phyloP scores from a whole-genome alignment of 2,329 filamentous ascomycete species.

The Neonectria sp. region DNA sequence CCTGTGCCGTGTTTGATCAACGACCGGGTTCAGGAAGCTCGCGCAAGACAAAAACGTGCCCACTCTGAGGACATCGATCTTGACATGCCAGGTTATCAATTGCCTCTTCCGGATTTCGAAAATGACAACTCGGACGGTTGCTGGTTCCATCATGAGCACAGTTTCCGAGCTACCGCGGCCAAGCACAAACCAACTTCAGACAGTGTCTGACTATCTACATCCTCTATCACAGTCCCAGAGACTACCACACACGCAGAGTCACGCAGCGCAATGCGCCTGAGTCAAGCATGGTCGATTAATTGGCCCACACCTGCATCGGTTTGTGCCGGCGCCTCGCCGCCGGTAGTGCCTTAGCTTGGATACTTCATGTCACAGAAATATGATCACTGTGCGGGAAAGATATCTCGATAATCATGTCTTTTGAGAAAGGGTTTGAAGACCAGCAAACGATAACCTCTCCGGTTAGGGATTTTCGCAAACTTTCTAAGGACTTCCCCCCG shows the following conservation, averaged over 20 bases:
- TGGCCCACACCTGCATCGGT: conserved; percentile 15
- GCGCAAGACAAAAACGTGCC: not conserved
- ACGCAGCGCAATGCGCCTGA: conserved; percentile 27
- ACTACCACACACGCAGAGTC: not conserved
- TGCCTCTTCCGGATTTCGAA: conserved; percentile 16
- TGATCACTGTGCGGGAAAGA: not conserved
- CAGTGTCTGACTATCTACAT: not conserved
- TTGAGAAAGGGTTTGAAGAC: not conserved
- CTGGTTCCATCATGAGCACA: not conserved
- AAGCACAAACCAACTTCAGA: not conserved
- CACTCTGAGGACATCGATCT: conserved; percentile 8
- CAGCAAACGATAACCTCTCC: not conserved
- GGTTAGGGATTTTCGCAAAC: not conserved
- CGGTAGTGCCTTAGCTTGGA: not conserved
- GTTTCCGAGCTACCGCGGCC: not conserved
- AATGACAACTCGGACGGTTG: conserved; percentile 1
- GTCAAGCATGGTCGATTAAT: conserved; percentile 35
- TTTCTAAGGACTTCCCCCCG: not conserved
- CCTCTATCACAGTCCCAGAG: not conserved
- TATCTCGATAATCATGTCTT: not conserved
- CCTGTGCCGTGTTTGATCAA: conserved; percentile 7
- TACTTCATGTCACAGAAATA: not conserved
- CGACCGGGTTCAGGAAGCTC: conserved; percentile 1
- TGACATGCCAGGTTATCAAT: not conserved
- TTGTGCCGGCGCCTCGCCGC: conserved; percentile 8